Evolutionary conservation across 73 alveolate genomes (phyloP).

Genomic region (Diophrys sp.): DNA sequence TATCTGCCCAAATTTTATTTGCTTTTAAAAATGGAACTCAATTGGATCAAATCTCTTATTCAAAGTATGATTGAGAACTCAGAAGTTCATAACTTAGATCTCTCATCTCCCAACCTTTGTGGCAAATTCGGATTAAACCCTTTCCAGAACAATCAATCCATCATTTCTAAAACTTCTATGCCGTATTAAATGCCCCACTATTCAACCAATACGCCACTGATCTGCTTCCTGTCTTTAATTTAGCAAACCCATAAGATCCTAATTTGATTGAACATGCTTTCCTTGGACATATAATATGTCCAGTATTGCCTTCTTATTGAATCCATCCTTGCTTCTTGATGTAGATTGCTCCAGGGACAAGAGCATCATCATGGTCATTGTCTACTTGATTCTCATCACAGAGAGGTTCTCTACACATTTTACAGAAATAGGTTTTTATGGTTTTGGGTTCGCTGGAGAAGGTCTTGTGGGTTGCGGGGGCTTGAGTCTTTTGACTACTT

Average conservation of each 20-base stretch:
- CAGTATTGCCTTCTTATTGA: neutral
- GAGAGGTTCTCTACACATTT: neutral
- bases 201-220: neutral
- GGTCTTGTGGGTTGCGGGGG: too few relatives aligned
- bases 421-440: neutral
- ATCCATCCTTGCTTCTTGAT: neutral
- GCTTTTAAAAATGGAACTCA: too few relatives aligned
- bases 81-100: too few relatives aligned
- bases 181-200: neutral
- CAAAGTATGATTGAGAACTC: too few relatives aligned
- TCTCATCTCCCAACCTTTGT: too few relatives aligned
- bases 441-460: too few relatives aligned
- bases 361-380: too few relatives aligned
- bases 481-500: too few relatives aligned
- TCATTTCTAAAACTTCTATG: neutral
- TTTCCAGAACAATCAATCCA: too few relatives aligned
- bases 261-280: neutral
- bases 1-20: too few relatives aligned
- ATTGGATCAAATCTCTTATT: too few relatives aligned
- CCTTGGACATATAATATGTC: neutral
- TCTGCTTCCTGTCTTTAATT: neutral
- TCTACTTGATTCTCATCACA: neutral
- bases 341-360: neutral
- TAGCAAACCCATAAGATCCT: neutral
- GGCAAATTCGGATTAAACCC: too few relatives aligned